These are phyloP conservation scores for Somion occarium DNA, from an alignment of 1,284 basidiomycete genomes.

Conservation along the genomic window DNA sequence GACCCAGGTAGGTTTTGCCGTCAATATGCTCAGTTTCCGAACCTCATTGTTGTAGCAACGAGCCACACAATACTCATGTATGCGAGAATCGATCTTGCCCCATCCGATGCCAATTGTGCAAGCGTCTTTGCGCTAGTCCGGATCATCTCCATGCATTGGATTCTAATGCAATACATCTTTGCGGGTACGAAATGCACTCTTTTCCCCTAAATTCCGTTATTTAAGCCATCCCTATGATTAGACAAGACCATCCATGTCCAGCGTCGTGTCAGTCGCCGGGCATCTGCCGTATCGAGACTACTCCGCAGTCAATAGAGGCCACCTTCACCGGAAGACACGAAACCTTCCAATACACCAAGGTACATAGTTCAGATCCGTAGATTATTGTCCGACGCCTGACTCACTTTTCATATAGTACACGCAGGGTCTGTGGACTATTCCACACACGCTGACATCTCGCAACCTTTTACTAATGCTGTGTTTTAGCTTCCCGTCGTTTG, in stretches of 20 bases:
- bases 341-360: slow-evolving; percentile 47
- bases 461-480: no score
- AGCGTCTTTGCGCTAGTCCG: slow-evolving; percentile 40
- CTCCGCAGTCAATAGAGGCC: slow-evolving; percentile 52
- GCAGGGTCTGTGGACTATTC: slow-evolving; percentile 29
- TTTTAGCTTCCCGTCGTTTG: slow-evolving; percentile 43
- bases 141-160: slow-evolving; percentile 52
- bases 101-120: slow-evolving; percentile 48
- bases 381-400: no score
- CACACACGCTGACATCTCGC: neutral
- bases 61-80: slow-evolving; percentile 39
- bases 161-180: slow-evolving; percentile 42
- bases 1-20: slow-evolving; percentile 40
- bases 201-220: no score
- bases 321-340: slow-evolving; percentile 47
- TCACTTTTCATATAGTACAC: slow-evolving; percentile 18
- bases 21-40: neutral
- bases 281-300: slow-evolving; percentile 53
- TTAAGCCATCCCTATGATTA: no score
- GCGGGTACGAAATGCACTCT: slow-evolving; percentile 46
- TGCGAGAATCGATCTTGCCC: slow-evolving; percentile 51
- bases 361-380: slow-evolving; percentile 17
- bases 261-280: slow-evolving; percentile 39
- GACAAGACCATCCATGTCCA: slow-evolving; percentile 46
- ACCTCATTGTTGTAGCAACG: slow-evolving; percentile 31